These are phyloP conservation scores for Yarrowia yakushimensis DNA, from an alignment of 805 yeast genomes.

Conservation along the genomic window DNA sequence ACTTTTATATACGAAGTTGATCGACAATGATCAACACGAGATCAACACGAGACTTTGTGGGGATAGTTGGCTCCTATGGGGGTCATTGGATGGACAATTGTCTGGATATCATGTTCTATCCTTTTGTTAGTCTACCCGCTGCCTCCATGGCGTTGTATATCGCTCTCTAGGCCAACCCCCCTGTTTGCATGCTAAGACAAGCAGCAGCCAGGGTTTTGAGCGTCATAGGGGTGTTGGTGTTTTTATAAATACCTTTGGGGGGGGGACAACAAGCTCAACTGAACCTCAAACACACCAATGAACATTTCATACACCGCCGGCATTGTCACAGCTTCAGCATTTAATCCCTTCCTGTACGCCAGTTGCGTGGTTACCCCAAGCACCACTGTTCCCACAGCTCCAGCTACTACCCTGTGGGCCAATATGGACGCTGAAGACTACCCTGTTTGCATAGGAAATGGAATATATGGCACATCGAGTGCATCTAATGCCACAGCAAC, in stretches of 20 bases:
- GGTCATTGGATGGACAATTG: background rate
- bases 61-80: background rate
- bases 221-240: background rate
- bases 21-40: background rate
- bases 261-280: background rate
- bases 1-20: conserved; percentile 3
- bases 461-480: background rate
- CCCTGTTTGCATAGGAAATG: background rate
- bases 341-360: conserved; percentile 5
- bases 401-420: background rate
- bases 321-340: conserved; percentile 5
- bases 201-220: conserved; percentile 6
- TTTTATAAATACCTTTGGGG: background rate
- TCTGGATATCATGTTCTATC: background rate
- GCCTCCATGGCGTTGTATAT: background rate
- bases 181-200: conserved; percentile 13
- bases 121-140: background rate
- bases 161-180: background rate
- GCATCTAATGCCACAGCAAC: background rate
- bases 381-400: background rate
- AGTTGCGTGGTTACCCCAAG: background rate
- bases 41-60: background rate
- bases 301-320: background rate
- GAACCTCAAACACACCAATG: background rate
- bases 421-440: background rate